A percentile compares a stretch with the other conserved stretches of the same genome.
phyloP scores from a whole-genome alignment of 2,329 filamentous ascomycete genomes.

The Trichoderma guizhouense region DNA sequence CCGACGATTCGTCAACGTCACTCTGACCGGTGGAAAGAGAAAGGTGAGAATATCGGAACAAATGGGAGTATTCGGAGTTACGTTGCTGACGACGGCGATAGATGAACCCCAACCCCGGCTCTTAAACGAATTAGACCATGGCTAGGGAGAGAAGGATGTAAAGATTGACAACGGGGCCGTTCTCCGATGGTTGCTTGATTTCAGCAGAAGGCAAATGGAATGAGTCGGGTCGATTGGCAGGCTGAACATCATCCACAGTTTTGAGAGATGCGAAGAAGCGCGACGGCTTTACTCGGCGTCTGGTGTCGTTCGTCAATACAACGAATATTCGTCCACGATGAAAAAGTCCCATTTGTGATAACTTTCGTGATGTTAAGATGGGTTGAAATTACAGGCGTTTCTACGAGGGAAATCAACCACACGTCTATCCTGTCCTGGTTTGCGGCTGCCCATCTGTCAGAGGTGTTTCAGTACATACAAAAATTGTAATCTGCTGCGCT shows the following conservation, averaged over 20 bases:
- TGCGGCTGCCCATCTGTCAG: background rate
- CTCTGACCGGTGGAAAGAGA: conserved; percentile 95
- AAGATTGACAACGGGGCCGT: conserved; percentile 32
- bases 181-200: conserved; percentile 32
- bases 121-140: conserved; percentile 46
- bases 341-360: background rate
- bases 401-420: background rate
- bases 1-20: conserved; percentile 97
- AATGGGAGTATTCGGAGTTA: background rate
- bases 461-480: background rate
- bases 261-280: conserved; percentile 37
- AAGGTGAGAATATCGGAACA: conserved; percentile 62
- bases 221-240: conserved; percentile 35
- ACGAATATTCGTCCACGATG: conserved; percentile 34
- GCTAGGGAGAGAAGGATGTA: conserved; percentile 29
- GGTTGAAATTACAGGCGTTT: background rate
- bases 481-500: background rate
- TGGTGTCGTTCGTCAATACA: conserved; percentile 43
- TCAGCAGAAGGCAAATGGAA: conserved; percentile 34
- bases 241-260: conserved; percentile 34
- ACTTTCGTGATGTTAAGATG: background rate
- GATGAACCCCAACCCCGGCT: conserved; percentile 86
- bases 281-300: conserved; percentile 39
- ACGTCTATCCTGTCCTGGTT: background rate
- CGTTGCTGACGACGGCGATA: conserved; percentile 31